Base-by-base conservation (phyloP, 2,329 filamentous ascomycete genomes). In the Paracamarosporium sp. region DNA sequence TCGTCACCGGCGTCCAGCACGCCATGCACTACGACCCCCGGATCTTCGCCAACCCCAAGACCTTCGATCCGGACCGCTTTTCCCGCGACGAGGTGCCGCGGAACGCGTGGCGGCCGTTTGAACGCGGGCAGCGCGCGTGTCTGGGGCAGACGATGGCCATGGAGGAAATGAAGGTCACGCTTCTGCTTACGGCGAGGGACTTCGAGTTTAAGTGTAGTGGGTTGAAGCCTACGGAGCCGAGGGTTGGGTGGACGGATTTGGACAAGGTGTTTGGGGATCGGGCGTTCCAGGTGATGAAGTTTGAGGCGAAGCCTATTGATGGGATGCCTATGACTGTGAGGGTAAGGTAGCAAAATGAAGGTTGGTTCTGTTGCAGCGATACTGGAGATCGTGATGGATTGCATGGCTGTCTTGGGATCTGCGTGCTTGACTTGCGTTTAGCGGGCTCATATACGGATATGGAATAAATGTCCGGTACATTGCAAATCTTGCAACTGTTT, bases 111-210 rank as follows among this genome's bases (percentile, higher is more conserved):
- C 79, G 84, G 8, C 78, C 82, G 0, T 88, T 88, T 67, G 83
- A 84, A 62, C 77, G 80, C 54, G 85, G 86, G 0, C 77, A 80
- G 2, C 71, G 85, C 12, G 83, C 82, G 50, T 88, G 85, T 63
- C 80, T 87, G n/a, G 85, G 84, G 1, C 83, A 86, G 67, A 81
- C 83, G 60, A 74, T 87, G 43, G 85, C 81, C 0, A 79, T 82
- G 71, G 73, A 84, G 15, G 85, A 87, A 70, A 65, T 83, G 22
- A 81, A 80, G 60, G 73, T 83, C 57, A 76, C 83, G 6, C 69
- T 87, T 27, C 80, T 81, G 3, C 79, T 84, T 67, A 81, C 80
- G 0, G 66, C 81, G 12, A 67, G 83, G 47, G 79, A 80, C 17
- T 83, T 85, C 46, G 81, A 85, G 33, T 79, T 87, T 54, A 54